phyloP scores from a whole-genome alignment of 208 protist species.

The Tetramitus jugosus region DNA sequence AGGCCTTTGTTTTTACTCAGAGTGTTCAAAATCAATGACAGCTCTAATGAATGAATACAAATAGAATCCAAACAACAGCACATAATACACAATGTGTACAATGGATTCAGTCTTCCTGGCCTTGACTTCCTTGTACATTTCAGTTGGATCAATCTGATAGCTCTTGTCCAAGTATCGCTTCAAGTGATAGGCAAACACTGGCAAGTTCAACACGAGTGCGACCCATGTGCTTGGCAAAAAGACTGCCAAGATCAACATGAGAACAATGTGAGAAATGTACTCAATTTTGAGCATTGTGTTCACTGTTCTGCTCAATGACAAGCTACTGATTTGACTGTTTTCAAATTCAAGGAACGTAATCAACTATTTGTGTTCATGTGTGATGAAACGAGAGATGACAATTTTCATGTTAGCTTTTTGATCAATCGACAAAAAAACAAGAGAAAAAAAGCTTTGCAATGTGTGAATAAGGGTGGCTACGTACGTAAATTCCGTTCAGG shows the following conservation, averaged over 20 bases:
- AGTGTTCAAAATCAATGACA: conserved; percentile 9
- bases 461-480: not conserved
- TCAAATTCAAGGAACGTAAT: conserved; percentile 21
- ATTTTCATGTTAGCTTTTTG: too few relatives aligned
- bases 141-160: conserved; percentile 12
- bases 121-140: conserved; percentile 9
- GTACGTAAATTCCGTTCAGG: conserved; percentile 20
- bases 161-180: not conserved
- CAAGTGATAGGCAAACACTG: conserved; percentile 7
- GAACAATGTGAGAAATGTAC: not conserved
- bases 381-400: too few relatives aligned
- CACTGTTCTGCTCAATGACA: not conserved
- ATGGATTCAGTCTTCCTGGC: conserved; percentile 5
- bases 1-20: not conserved
- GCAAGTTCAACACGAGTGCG: not conserved
- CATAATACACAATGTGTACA: conserved; percentile 10
- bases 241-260: not conserved
- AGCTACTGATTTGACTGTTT: conserved; percentile 12
- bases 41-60: conserved; percentile 11
- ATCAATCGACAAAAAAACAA: not conserved
- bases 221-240: not conserved
- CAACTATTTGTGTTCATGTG: not conserved
- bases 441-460: not conserved
- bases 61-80: conserved; percentile 8
- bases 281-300: conserved; percentile 23